Percentiles rank a stretch among this genome's conserved stretches.
phyloP scores from a whole-genome alignment of 129 eudicot species.

The Cynara cardunculus region DNA sequence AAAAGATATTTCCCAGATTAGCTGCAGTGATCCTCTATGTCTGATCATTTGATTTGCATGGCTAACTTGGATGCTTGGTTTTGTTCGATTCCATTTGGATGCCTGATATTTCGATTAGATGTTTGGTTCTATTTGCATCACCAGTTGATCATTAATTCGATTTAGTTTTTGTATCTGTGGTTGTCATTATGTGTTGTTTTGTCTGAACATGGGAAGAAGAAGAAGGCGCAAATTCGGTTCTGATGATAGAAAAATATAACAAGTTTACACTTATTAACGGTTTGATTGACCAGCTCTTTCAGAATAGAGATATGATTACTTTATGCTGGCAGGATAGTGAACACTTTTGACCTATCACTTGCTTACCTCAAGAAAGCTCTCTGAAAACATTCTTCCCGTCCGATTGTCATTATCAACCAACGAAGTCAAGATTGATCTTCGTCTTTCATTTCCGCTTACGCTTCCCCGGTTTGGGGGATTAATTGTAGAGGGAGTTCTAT shows the following conservation, averaged over 20 bases:
- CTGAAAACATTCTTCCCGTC: not conserved
- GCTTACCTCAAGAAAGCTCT: not conserved
- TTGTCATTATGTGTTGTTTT: not conserved
- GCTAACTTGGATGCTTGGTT: no score
- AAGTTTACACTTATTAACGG: not conserved
- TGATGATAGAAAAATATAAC: not conserved
- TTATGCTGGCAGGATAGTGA: not conserved
- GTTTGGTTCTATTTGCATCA: not conserved
- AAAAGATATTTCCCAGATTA: not conserved
- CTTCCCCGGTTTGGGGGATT: no score
- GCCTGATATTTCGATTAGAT: not conserved
- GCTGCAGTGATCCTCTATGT: not conserved
- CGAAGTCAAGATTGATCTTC: not conserved
- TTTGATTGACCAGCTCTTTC: not conserved
- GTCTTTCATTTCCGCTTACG: no score
- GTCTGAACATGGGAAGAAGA: not conserved
- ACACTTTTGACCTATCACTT: not conserved
- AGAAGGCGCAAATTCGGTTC: not conserved
- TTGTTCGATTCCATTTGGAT: no score
- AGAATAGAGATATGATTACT: not conserved
- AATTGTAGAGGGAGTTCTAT: not conserved
- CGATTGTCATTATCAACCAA: not conserved
- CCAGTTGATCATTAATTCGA: not conserved
- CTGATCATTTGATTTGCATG: not conserved
- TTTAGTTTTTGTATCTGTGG: not conserved